These are phyloP conservation scores for Nakazawaea wickerhamii DNA, from an alignment of 805 yeast genomes.

Conservation along the genomic window DNA sequence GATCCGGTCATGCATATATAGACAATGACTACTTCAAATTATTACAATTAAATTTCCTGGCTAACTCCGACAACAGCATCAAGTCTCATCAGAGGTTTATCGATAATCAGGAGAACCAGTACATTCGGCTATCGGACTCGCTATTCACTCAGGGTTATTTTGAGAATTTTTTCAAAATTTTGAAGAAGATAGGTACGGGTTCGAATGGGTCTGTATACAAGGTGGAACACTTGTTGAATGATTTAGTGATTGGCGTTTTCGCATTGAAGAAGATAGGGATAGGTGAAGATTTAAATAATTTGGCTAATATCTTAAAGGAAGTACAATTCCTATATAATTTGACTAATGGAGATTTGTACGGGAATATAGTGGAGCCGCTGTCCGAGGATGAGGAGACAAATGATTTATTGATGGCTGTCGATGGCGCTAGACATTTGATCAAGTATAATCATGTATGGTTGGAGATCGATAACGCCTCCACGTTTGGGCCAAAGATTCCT, in stretches of 20 bases:
- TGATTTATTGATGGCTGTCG: conserved; percentile 9
- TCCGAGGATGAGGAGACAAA: conserved; percentile 3
- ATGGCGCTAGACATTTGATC: conserved; percentile 51
- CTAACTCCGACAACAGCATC: not conserved
- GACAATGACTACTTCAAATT: conserved; percentile 13
- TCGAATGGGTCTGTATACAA: conserved; percentile 81
- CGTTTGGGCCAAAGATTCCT: conserved; percentile 52
- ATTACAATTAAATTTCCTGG: conserved; percentile 5
- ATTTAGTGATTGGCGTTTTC: conserved; percentile 66
- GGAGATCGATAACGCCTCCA: conserved; percentile 52
- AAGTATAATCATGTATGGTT: conserved; percentile 91
- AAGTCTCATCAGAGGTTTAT: conserved; percentile 1
- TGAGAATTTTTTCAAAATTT: conserved; percentile 58
- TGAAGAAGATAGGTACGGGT: conserved; percentile 68
- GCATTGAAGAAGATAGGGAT: conserved; percentile 84
- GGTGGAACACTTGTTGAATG: conserved; percentile 76
- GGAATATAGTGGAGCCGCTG: conserved; percentile 2
- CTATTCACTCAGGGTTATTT: conserved; percentile 83
- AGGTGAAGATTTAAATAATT: conserved; percentile 67
- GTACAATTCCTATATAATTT: conserved; percentile 63
- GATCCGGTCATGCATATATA: not conserved
- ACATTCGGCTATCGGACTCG: conserved; percentile 2
- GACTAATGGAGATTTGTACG: conserved; percentile 25
- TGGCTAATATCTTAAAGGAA: conserved; percentile 68
- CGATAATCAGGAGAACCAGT: not conserved